Evolutionary conservation across 1,284 basidiomycete genomes (phyloP), one percentile per base, ranked within the genome.

Genomic region (Sphagnurus paluster): DNA sequence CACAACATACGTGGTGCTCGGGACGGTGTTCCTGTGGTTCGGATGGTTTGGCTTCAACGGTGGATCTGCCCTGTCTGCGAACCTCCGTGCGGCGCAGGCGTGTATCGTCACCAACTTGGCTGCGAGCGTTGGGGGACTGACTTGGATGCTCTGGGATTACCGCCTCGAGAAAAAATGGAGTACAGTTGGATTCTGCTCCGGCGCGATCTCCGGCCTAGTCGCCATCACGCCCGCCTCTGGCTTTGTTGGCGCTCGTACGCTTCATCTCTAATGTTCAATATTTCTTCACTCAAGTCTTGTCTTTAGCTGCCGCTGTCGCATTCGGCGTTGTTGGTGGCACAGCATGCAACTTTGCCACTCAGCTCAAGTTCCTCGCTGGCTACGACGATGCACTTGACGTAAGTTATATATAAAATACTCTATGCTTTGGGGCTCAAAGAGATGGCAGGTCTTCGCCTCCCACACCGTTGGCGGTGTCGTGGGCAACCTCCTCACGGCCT

Each of bases 11-110:
- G 90, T 98, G 56, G 76, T 98, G 43, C 75, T 99, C 45, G 95
- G 95, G 42, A 98, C 96, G 0, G 82, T 86, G 10, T 84, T 98
- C 69, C 89, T 98, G 48, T 98, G 94, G 95, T 94, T 97, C 60
- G 95, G 94, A n/a, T 98, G 95, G 95, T 93, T 95, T 61, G 94
- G 73, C 1, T 91, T 90, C 75, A 95, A 95, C 70, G 93, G 93
- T 33, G 90, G 90, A 29, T 87, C 82, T 11, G 90, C 91, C 7
- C 75, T 93, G 49, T 78, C 81, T 25, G 93, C 93, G 54, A 96
- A 96, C 72, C 72, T 97, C 42, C 82, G 93, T 48, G 94, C 93
- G 1, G 81, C 87, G 29, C 83, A 90, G 69, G 93, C 94, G 14
- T 92, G 90, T 70, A 88, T 95, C 53, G 91, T 96, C 51, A 99